Percentiles rank a stretch among this genome's conserved stretches.
phyloP scores from a whole-genome alignment of 768 basidiomycete genomes.

The Lyophyllum semitale region DNA sequence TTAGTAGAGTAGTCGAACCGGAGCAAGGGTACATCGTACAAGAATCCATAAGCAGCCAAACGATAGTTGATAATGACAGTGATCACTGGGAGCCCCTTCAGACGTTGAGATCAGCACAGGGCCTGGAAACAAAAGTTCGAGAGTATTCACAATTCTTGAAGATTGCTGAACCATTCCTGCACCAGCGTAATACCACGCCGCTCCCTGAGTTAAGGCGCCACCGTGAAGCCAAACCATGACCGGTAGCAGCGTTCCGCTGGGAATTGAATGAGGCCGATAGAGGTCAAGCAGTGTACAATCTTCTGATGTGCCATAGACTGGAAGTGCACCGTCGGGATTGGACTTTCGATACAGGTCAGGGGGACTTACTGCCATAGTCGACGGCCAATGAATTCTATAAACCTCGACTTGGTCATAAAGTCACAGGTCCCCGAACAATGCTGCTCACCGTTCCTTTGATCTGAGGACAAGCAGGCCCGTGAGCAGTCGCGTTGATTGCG shows the following conservation, averaged over 20 bases:
- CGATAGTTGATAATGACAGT: constrained; percentile 20
- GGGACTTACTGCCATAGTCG: constrained; percentile 16
- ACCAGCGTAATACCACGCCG: constrained; percentile 19
- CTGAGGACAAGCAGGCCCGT: constrained; percentile 18
- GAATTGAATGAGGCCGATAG: constrained; percentile 14
- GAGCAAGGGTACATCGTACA: constrained; percentile 6
- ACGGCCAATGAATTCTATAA: constrained; percentile 19
- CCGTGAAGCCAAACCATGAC: constrained; percentile 23
- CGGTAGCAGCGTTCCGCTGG: constrained; percentile 11
- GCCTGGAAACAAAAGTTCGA: neutral
- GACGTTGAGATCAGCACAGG: neutral
- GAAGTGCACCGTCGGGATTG: neutral
- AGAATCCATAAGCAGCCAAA: constrained; percentile 22
- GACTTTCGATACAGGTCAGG: too few relatives aligned
- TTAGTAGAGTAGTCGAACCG: neutral
- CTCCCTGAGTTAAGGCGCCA: constrained; percentile 21
- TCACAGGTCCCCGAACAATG: too few relatives aligned
- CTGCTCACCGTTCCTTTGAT: constrained; percentile 17
- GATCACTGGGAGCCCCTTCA: constrained; percentile 17
- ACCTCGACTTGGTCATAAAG: neutral
- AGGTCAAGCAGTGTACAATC: constrained; percentile 20
- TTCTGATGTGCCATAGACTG: constrained; percentile 20
- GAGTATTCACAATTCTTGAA: constrained; percentile 11
- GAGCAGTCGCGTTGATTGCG: constrained; percentile 9
- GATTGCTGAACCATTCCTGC: constrained; percentile 19